A percentile compares a stretch with the other conserved stretches of the same genome.
Evolutionary conservation across 345 rosid genomes (phyloP).

Genomic region (Carallia pectinifolia): DNA sequence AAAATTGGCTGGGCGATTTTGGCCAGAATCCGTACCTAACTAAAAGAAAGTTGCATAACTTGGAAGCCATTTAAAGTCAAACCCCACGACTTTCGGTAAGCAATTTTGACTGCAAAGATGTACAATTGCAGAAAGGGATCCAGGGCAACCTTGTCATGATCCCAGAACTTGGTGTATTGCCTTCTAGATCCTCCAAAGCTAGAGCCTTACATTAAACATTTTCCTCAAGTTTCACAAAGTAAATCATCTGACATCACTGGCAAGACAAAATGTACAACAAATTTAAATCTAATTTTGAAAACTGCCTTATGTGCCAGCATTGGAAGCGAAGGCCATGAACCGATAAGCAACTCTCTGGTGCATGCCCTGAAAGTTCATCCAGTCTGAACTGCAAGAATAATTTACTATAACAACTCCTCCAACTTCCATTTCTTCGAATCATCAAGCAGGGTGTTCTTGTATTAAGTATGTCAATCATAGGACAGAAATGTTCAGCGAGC

Average conservation of each 20-base stretch:
- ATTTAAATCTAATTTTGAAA: slow-evolving; percentile 16
- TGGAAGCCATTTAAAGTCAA: too few species aligned
- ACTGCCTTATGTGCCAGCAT: slow-evolving; percentile 7
- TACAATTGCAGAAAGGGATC: too few species aligned
- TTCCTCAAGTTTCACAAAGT: slow-evolving; percentile 17
- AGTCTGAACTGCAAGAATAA: background rate
- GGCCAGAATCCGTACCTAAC: too few species aligned
- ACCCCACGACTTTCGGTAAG: too few species aligned
- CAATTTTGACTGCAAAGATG: too few species aligned
- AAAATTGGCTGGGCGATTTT: too few species aligned
- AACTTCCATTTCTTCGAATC: slow-evolving; percentile 12
- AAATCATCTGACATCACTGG: slow-evolving; percentile 13
- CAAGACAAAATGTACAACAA: slow-evolving; percentile 12
- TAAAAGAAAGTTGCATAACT: too few species aligned
- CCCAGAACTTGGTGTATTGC: too few species aligned
- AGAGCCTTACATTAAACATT: background rate
- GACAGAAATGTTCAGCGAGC: slow-evolving; percentile 16
- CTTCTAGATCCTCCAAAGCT: background rate
- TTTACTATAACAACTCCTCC: background rate
- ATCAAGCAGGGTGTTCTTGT: slow-evolving; percentile 3
- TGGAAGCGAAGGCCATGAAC: slow-evolving; percentile 6
- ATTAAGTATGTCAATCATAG: slow-evolving; percentile 5
- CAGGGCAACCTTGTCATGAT: too few species aligned
- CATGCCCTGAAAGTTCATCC: background rate
- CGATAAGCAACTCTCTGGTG: background rate